phyloP scores from a whole-genome alignment of 192 early-diverging fungal genomes.

The Coemansia sp. region DNA sequence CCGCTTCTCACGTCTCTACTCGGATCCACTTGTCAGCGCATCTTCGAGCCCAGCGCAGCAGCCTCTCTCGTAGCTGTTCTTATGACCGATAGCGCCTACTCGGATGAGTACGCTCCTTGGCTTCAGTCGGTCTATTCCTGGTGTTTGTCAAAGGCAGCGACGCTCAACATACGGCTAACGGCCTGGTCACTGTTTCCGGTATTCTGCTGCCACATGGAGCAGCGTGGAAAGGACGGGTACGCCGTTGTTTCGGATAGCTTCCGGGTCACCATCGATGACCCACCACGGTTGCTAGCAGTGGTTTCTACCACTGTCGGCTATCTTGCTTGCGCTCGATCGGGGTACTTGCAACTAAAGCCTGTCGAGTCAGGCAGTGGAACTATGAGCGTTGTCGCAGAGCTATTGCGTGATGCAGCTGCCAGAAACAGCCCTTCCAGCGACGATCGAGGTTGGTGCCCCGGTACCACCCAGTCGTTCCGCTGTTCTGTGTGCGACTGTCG shows the following conservation, averaged over 20 bases:
- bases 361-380: background rate
- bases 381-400: background rate
- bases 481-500: background rate
- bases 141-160: slow-evolving; percentile 16
- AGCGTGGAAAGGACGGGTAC: slow-evolving; percentile 12
- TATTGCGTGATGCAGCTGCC: background rate
- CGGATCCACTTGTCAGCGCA: background rate
- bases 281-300: slow-evolving; percentile 28
- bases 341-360: slow-evolving; percentile 5
- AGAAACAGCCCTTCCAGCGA: background rate
- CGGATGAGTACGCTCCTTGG: slow-evolving; percentile 16
- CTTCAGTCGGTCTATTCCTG: slow-evolving; percentile 13
- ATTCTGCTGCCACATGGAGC: slow-evolving; percentile 15
- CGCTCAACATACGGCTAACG: slow-evolving; percentile 11
- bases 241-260: slow-evolving; percentile 6
- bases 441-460: background rate
- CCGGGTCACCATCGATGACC: slow-evolving; percentile 30
- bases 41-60: background rate
- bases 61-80: slow-evolving; percentile 13
- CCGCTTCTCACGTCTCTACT: background rate
- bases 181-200: slow-evolving; percentile 42
- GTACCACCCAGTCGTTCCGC: background rate
- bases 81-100: slow-evolving; percentile 10
- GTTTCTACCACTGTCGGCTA: slow-evolving; percentile 31
- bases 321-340: slow-evolving; percentile 44